A percentile compares a stretch with the other conserved stretches of the same genome.
Evolutionary conservation across 2,329 filamentous ascomycete genomes (phyloP).

Genomic region (Thelonectria blattea): DNA sequence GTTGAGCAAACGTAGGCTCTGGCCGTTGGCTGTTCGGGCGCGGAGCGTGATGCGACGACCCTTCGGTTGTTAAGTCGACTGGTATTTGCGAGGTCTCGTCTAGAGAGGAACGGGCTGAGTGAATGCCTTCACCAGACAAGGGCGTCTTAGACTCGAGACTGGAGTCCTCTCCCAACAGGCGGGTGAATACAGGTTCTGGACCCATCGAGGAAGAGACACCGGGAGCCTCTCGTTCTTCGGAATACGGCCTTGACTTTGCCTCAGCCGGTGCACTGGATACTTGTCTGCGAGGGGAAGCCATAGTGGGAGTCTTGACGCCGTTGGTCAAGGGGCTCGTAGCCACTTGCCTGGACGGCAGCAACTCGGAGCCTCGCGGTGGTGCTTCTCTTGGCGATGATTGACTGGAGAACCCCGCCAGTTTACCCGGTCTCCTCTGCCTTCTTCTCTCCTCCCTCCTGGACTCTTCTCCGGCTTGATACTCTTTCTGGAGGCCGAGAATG

Average conservation of each 20-base stretch:
- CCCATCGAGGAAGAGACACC: conserved; percentile 14
- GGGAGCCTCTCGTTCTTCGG: conserved; percentile 15
- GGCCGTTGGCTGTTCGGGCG: not conserved
- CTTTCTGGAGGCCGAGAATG: conserved; percentile 66
- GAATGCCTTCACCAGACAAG: conserved; percentile 26
- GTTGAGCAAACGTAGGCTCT: conserved; percentile 25
- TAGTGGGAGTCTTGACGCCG: conserved; percentile 3
- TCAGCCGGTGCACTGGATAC: conserved; percentile 5
- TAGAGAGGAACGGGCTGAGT: conserved; percentile 35
- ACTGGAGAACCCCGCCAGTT: conserved; percentile 29
- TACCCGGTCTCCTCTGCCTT: conserved; percentile 37
- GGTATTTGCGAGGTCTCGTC: conserved; percentile 17
- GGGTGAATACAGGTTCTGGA: conserved; percentile 26
- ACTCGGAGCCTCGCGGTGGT: conserved; percentile 15
- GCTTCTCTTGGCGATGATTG: conserved; percentile 25
- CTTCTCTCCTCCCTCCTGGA: conserved; percentile 46
- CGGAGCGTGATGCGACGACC: not conserved
- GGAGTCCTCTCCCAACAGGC: conserved; percentile 29
- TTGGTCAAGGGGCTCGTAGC: conserved; percentile 18
- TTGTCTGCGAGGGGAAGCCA: conserved; percentile 6
- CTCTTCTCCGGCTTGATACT: conserved; percentile 56
- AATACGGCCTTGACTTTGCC: conserved; percentile 2
- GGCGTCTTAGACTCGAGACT: conserved; percentile 28
- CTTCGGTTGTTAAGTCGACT: conserved; percentile 22
- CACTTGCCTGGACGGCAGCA: conserved; percentile 15